phyloP scores from a whole-genome alignment of 805 yeast species.

The Lachancea mirantina region DNA sequence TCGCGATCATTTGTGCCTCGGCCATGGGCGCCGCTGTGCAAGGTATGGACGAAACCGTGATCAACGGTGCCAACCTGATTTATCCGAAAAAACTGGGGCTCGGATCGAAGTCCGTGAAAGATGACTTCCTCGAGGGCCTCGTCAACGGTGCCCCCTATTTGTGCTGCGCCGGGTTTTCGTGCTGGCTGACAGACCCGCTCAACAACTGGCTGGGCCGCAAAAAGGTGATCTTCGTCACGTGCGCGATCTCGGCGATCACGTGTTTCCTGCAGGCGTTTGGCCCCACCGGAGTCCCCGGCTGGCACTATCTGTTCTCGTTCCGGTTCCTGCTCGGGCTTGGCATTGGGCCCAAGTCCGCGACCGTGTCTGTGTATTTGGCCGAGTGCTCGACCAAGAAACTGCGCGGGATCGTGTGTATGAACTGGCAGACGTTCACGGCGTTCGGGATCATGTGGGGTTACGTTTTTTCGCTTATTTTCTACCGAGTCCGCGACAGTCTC shows the following conservation, averaged over 20 bases:
- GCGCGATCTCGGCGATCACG: conserved; percentile 50
- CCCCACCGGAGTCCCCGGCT: conserved; percentile 37
- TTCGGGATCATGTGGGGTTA: conserved; percentile 70
- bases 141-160: conserved; percentile 67
- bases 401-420: conserved; percentile 64
- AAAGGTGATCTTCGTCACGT: conserved; percentile 58
- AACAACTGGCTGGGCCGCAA: conserved; percentile 55
- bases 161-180: conserved; percentile 51
- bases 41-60: conserved; percentile 74
- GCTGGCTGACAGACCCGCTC: conserved; percentile 58
- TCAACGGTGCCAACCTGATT: conserved; percentile 63
- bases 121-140: conserved; percentile 51
- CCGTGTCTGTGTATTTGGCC: conserved; percentile 64
- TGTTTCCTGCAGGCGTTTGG: conserved; percentile 65
- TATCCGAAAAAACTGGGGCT: conserved; percentile 53
- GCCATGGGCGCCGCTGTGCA: conserved; percentile 75
- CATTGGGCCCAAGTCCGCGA: conserved; percentile 68
- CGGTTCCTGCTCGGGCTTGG: conserved; percentile 62
- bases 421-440: conserved; percentile 72
- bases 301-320: conserved; percentile 65
- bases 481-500: conserved; percentile 38
- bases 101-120: conserved; percentile 36
- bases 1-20: conserved; percentile 54
- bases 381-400: conserved; percentile 57
- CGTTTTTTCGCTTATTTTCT: conserved; percentile 57